Evolutionary conservation across 768 basidiomycete species (phyloP).

Genomic region (Amanita thiersii): DNA sequence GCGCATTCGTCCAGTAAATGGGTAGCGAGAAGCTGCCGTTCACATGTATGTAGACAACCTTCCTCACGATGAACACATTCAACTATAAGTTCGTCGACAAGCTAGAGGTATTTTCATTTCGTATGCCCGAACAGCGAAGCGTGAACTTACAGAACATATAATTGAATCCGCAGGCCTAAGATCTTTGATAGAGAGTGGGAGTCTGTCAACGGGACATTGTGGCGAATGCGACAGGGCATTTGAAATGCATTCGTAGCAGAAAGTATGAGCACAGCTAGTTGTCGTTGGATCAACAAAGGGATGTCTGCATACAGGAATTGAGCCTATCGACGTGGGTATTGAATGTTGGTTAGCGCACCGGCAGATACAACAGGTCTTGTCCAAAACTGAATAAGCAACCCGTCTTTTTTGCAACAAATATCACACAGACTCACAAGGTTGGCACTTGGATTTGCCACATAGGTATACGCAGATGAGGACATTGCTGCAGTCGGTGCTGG

Average conservation of each 20-base stretch:
- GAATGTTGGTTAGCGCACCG: conserved; percentile 28
- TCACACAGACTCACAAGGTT: conserved; percentile 54
- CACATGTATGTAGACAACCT: conserved; percentile 57
- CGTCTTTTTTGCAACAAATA: not conserved
- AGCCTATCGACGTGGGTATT: not conserved
- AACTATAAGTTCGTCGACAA: conserved; percentile 77
- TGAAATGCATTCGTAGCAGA: conserved; percentile 78
- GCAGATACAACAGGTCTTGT: conserved; percentile 75
- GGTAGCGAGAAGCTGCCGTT: conserved; percentile 54
- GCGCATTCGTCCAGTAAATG: conserved; percentile 60
- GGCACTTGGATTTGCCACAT: conserved; percentile 52
- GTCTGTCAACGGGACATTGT: conserved; percentile 83
- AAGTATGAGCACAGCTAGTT: conserved; percentile 74
- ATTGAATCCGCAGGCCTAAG: conserved; percentile 65
- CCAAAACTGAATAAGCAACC: not conserved
- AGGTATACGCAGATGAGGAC: conserved; percentile 37
- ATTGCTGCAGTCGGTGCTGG: conserved; percentile 13
- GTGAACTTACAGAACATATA: conserved; percentile 55
- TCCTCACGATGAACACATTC: conserved; percentile 53
- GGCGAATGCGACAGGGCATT: conserved; percentile 57
- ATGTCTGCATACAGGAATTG: conserved; percentile 26
- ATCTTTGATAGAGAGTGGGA: conserved; percentile 48
- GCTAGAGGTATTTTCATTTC: conserved; percentile 28
- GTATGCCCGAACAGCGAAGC: not conserved
- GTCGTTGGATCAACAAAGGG: conserved; percentile 75